phyloP scores from a whole-genome alignment of 768 basidiomycete genomes.

The Termitomyces eurrhizus region DNA sequence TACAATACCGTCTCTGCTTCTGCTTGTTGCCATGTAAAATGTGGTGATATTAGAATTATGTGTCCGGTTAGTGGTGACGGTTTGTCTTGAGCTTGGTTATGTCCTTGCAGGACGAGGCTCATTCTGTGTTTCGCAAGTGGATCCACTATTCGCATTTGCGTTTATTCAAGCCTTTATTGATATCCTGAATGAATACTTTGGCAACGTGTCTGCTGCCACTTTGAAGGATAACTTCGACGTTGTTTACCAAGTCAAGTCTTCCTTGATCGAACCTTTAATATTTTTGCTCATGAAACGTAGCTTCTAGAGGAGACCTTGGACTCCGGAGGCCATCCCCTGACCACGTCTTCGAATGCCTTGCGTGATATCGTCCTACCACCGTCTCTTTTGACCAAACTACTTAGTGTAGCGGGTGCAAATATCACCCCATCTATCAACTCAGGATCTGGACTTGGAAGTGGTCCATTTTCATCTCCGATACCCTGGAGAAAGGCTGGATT shows the following conservation, averaged over 20 bases:
- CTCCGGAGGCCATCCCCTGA: constrained; percentile 87
- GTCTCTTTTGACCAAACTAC: constrained; percentile 73
- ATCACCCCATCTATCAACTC: constrained; percentile 44
- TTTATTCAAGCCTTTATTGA: constrained; percentile 85
- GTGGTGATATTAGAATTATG: constrained; percentile 71
- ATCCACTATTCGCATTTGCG: constrained; percentile 86
- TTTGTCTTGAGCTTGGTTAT: constrained; percentile 32
- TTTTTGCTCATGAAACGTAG: constrained; percentile 31
- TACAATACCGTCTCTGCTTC: constrained; percentile 49
- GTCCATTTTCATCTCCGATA: constrained; percentile 82
- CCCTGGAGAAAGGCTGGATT: constrained; percentile 90
- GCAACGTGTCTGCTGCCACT: constrained; percentile 71
- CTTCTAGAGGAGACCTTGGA: constrained; percentile 95
- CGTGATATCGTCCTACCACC: constrained; percentile 94
- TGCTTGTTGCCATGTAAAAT: constrained; percentile 80
- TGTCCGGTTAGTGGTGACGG: constrained; percentile 84
- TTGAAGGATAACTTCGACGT: constrained; percentile 93
- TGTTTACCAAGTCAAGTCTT: constrained; percentile 73
- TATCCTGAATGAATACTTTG: constrained; percentile 84
- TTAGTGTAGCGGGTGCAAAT: constrained; percentile 50
- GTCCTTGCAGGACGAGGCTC: constrained; percentile 2
- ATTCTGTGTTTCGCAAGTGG: constrained; percentile 45
- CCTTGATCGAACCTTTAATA: constrained; percentile 1
- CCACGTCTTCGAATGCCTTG: constrained; percentile 85
- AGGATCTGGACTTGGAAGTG: constrained; percentile 38